These are phyloP conservation scores for Penicillium cosmopolitanum DNA, from an alignment of 495 filamentous ascomycete species.

Conservation along the genomic window DNA sequence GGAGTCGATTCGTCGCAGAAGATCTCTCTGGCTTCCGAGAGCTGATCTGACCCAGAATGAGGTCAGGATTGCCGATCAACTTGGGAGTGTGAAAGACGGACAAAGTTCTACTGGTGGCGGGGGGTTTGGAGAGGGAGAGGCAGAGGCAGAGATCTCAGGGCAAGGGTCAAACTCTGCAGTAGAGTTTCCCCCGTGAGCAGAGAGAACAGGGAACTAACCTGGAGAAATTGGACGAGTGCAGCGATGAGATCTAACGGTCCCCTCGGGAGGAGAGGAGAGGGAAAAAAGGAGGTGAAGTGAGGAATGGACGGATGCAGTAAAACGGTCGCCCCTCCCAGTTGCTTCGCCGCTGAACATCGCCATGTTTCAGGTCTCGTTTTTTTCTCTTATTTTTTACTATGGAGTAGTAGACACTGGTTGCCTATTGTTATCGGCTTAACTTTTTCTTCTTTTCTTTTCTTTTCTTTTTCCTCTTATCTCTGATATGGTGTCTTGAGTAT, in stretches of 20 bases:
- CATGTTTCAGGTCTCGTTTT: constrained; percentile 21
- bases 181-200: background rate
- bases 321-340: background rate
- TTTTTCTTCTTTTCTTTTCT: too few species aligned
- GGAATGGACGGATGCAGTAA: constrained; percentile 30
- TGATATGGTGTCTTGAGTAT: too few species aligned
- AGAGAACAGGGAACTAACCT: background rate
- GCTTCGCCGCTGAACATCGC: constrained; percentile 15
- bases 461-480: too few species aligned
- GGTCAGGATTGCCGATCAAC: constrained; percentile 25
- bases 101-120: background rate
- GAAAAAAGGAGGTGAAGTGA: constrained; percentile 24
- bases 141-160: background rate
- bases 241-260: background rate
- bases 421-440: too few species aligned
- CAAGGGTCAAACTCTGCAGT: background rate
- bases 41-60: constrained; percentile 2
- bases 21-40: constrained; percentile 1
- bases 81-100: background rate
- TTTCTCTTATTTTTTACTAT: background rate
- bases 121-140: background rate
- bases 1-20: constrained; percentile 6
- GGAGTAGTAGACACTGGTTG: background rate
- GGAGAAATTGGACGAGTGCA: constrained; percentile 11
- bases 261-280: constrained; percentile 4